Evolutionary conservation across 139 green algal species (phyloP).

Genomic region (Micractinium conductrix): DNA sequence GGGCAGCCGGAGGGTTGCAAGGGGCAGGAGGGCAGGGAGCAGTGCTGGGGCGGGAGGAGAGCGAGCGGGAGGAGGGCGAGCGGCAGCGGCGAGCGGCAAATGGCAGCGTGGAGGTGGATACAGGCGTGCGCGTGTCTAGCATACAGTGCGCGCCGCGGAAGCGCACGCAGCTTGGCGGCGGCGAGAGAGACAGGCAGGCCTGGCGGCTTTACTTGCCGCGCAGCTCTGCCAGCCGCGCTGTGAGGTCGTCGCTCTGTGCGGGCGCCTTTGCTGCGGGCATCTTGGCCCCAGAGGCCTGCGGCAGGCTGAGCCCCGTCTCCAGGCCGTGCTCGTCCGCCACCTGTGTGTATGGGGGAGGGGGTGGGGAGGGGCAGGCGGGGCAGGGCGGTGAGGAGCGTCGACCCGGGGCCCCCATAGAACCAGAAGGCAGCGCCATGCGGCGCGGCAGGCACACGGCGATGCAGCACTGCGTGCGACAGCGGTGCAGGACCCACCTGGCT

Average conservation of each 20-base stretch:
- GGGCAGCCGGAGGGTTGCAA: too few species aligned
- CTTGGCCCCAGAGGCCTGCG: neutral
- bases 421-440: neutral
- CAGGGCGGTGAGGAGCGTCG: neutral
- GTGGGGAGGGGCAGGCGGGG: neutral
- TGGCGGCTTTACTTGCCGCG: neutral
- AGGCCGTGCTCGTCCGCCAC: constrained; percentile 93
- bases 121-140: too few species aligned
- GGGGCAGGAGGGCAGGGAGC: too few species aligned
- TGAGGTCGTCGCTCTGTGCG: constrained; percentile 73
- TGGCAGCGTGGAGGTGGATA: too few species aligned
- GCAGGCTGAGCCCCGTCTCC: constrained; percentile 62
- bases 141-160: too few species aligned
- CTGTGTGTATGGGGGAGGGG: constrained; percentile 9
- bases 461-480: neutral
- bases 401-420: too few species aligned
- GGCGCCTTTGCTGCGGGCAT: constrained; percentile 24
- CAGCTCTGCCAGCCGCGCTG: constrained; percentile 78
- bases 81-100: neutral
- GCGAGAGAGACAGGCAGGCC: too few species aligned
- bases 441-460: neutral
- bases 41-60: neutral
- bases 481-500: too few species aligned
- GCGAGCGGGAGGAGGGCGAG: neutral
- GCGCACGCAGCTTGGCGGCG: too few species aligned